Percentiles rank a stretch among this genome's conserved stretches.
These are phyloP conservation scores for Capsella rubella DNA, from an alignment of 441 rosid genomes.

Conservation along the genomic window DNA sequence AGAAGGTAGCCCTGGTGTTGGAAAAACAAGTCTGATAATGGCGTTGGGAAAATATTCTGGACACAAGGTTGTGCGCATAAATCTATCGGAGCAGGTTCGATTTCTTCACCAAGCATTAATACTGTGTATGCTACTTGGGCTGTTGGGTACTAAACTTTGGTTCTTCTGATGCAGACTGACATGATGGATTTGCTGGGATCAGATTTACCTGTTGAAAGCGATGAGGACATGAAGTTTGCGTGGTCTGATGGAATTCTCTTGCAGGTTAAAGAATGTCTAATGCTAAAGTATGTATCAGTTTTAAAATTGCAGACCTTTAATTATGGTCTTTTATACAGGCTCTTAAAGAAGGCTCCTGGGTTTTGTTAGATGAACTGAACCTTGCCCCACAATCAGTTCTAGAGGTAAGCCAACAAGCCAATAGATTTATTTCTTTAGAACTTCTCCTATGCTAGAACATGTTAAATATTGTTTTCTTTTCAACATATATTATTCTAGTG, in stretches of 20 bases:
- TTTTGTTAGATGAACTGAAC: constrained; percentile 97
- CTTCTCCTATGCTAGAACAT: not conserved
- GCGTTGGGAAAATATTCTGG: constrained; percentile 97
- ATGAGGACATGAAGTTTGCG: constrained; percentile 91
- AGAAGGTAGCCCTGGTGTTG: constrained; percentile 99
- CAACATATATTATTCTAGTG: constrained; percentile 20
- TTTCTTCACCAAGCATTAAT: constrained; percentile 20
- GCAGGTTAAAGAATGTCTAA: constrained; percentile 61
- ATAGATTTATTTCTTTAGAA: constrained; percentile 3
- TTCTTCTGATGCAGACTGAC: constrained; percentile 80
- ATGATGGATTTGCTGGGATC: constrained; percentile 99
- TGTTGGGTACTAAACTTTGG: constrained; percentile 32
- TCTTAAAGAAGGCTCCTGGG: constrained; percentile 97
- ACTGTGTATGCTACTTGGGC: constrained; percentile 22
- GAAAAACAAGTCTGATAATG: constrained; percentile 92
- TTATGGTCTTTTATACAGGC: constrained; percentile 57
- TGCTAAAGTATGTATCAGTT: constrained; percentile 20
- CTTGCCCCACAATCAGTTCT: constrained; percentile 99
- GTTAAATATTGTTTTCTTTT: constrained; percentile 9
- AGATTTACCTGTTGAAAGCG: constrained; percentile 91
- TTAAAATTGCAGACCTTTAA: constrained; percentile 8
- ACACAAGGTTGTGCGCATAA: constrained; percentile 96
- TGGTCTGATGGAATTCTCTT: constrained; percentile 99
- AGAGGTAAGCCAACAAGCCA: constrained; percentile 58
- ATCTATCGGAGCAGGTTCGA: constrained; percentile 96